Conservation (phyloP, 1,284 basidiomycete genomes). For the Cryptococcus sp. region DNA sequence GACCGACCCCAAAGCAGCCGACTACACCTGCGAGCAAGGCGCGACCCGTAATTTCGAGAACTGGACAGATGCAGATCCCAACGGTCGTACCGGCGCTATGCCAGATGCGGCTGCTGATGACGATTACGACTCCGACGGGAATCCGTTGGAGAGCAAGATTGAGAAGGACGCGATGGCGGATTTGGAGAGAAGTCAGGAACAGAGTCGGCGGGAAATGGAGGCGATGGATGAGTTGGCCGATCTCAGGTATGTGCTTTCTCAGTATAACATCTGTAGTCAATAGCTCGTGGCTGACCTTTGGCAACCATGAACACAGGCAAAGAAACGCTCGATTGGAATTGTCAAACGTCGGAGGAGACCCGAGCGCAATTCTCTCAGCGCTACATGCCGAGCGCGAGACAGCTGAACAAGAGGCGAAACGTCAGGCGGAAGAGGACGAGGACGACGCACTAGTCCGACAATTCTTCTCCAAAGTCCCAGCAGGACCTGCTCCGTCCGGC, state of each 20-base stretch:
- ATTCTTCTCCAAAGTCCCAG: conserved; percentile 75
- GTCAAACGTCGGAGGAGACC: conserved; percentile 60
- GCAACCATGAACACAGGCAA: conserved; percentile 26
- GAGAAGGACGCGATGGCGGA: conserved; percentile 90
- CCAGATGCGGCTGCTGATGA: conserved; percentile 53
- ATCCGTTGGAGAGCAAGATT: conserved; percentile 52
- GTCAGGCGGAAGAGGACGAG: conserved; percentile 74
- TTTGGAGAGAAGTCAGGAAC: conserved; percentile 85
- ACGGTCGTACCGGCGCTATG: conserved; percentile 38
- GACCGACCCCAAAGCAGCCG: conserved; percentile 97
- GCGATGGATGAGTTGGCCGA: conserved; percentile 95
- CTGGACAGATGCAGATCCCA: conserved; percentile 43
- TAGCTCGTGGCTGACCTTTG: neutral
- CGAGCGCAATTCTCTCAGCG: conserved; percentile 39
- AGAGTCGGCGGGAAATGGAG: conserved; percentile 97
- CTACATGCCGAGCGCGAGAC: conserved; percentile 44
- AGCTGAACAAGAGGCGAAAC: conserved; percentile 59
- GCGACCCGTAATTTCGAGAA: conserved; percentile 89
- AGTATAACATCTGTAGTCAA: neutral
- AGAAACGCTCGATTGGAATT: conserved; percentile 90
- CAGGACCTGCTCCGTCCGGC: conserved; percentile 23
- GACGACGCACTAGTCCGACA: conserved; percentile 85
- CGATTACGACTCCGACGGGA: conserved; percentile 64
- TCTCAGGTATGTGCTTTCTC: conserved; percentile 60
- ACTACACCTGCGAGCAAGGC: conserved; percentile 88